Percentiles rank a stretch among this genome's conserved stretches.
phyloP scores from a whole-genome alignment of 2,329 filamentous ascomycete species.

The Aschersonia sp. region DNA sequence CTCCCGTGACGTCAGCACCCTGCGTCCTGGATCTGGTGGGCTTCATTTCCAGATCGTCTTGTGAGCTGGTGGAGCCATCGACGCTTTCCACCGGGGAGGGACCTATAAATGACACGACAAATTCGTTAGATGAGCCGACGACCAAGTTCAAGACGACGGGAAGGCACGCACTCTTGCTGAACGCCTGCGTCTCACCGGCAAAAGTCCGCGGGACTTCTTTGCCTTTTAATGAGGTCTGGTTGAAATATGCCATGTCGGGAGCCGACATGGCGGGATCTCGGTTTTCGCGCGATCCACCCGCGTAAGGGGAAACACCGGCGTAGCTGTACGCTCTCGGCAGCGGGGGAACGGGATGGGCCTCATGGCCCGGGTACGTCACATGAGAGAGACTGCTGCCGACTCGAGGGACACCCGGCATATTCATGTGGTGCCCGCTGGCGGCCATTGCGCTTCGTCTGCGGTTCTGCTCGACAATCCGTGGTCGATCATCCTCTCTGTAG shows the following conservation, averaged over 20 bases:
- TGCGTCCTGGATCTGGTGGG: slow-evolving; percentile 6
- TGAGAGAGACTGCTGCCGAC: slow-evolving; percentile 31
- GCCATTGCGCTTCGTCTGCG: slow-evolving; percentile 32
- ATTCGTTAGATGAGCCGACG: no score
- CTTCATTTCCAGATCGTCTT: slow-evolving; percentile 25
- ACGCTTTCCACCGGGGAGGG: slow-evolving; percentile 16
- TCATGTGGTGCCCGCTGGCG: slow-evolving; percentile 22
- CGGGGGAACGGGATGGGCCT: slow-evolving; percentile 20
- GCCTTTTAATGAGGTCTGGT: slow-evolving; percentile 21
- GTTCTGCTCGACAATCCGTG: slow-evolving; percentile 35
- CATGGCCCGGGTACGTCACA: slow-evolving; percentile 28
- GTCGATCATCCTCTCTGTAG: slow-evolving; percentile 31
- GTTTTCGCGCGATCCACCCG: slow-evolving; percentile 10
- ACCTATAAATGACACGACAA: not conserved
- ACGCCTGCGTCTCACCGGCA: slow-evolving; percentile 17
- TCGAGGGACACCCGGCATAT: slow-evolving; percentile 25
- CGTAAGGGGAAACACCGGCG: slow-evolving; percentile 19
- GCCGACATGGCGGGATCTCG: slow-evolving; percentile 17
- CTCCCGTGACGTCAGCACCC: slow-evolving; percentile 1
- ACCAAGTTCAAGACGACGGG: not conserved
- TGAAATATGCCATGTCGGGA: slow-evolving; percentile 10
- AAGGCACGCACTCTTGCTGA: slow-evolving; percentile 18
- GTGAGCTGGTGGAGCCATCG: slow-evolving; percentile 21
- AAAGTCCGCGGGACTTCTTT: slow-evolving; percentile 24
- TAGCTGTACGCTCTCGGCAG: slow-evolving; percentile 29